Percentiles rank a stretch among this genome's conserved stretches.
Conservation (phyloP, 805 yeast species). For the Groenewaldozyma salmanticensis region DNA sequence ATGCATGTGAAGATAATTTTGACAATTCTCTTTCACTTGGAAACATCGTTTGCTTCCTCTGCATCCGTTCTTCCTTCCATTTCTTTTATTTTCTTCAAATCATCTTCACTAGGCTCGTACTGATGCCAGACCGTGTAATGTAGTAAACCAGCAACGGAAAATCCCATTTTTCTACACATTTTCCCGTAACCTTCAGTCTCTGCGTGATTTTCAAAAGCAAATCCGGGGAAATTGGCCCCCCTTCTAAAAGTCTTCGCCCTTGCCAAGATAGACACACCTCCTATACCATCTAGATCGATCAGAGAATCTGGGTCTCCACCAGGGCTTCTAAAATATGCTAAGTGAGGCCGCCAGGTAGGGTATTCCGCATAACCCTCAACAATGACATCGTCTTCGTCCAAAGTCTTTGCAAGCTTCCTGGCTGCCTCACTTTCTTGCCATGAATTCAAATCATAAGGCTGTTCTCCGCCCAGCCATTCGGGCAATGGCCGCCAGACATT, state of each 20-base stretch:
- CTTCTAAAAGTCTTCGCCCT: slow-evolving; percentile 74
- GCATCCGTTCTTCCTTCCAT: slow-evolving; percentile 24
- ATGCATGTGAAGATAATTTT: no score
- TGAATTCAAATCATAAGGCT: slow-evolving; percentile 90
- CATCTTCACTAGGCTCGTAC: slow-evolving; percentile 92
- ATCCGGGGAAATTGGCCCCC: slow-evolving; percentile 93
- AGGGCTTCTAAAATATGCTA: slow-evolving; percentile 87
- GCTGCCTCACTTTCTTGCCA: slow-evolving; percentile 89
- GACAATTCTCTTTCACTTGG: background rate
- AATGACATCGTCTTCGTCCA: slow-evolving; percentile 89
- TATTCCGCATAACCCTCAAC: slow-evolving; percentile 98
- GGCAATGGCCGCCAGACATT: slow-evolving; percentile 98
- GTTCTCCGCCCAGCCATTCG: slow-evolving; percentile 77
- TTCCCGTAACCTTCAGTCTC: slow-evolving; percentile 97
- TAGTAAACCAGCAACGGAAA: slow-evolving; percentile 78
- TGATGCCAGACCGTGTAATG: slow-evolving; percentile 96
- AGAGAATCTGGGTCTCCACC: slow-evolving; percentile 85
- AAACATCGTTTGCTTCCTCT: slow-evolving; percentile 12
- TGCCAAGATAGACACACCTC: slow-evolving; percentile 87
- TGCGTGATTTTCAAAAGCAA: slow-evolving; percentile 89
- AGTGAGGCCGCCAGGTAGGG: slow-evolving; percentile 95
- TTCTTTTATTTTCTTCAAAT: slow-evolving; percentile 50
- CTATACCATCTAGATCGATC: slow-evolving; percentile 89
- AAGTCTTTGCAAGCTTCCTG: slow-evolving; percentile 29
- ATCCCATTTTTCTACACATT: slow-evolving; percentile 78